Base-by-base conservation (phyloP, 75 land plant genomes). In the Pinus albicaulis region DNA sequence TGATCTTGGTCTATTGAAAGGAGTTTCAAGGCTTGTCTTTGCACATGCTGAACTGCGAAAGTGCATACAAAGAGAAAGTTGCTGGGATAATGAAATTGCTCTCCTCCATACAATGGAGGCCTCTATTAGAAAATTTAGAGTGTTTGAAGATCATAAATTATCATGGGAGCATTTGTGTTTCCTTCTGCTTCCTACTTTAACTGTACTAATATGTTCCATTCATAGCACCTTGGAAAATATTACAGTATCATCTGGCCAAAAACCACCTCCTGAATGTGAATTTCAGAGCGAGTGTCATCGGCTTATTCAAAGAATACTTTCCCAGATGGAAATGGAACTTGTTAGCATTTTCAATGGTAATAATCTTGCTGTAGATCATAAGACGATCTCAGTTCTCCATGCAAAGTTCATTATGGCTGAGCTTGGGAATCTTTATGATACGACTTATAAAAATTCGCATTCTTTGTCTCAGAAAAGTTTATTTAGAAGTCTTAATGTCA, bases 21-120 rank as follows among this genome's bases (percentile, higher is more conserved):
- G 73, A 53, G 73, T 25, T 52, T 22, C 73, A 71, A 56, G 48
- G 26, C 55, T 53, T 53, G 53, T 53, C 41, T 52, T 53, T 0
- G 31, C 25, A 52, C 48, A 52, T 52, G 14, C 16, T 53, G 73
- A 71, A 71, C 56, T 53, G 31, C 55, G 73, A 13, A 71, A 71
- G 41, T 48, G 73, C 73, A 53, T 71, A 22, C 73, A 71, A 23
- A 71, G 56, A 53, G 73, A 48, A 53, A 13, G 53, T 71, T 71
- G 55, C 26, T 71, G 73, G 19, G 28, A 53, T 53, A 71, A 48
- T 53, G 28, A 14, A 36, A 22, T 71, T 53, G 24, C 31, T 71
- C 19, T 71, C 53, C 55, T 71, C 7, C 56, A 52, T 12, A 71
- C 15, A 52, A 48, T 71, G 73, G 73, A 71, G 52, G 25, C 17